Conservation (phyloP, 805 yeast species). For the Sungouiozyma ichnusensis region DNA sequence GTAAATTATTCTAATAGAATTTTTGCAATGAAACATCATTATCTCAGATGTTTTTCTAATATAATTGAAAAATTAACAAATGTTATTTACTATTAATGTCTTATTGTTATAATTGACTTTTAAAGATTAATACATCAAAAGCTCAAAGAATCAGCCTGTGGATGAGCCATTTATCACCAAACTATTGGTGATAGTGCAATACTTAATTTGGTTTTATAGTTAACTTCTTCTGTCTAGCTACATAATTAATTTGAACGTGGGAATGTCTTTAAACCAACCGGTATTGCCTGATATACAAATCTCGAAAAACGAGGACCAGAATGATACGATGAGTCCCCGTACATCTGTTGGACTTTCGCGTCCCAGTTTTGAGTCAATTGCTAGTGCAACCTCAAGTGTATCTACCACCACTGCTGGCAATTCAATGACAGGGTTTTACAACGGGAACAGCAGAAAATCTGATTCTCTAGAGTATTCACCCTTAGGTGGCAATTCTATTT, state of each 20-base stretch:
- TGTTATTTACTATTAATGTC: too few species aligned
- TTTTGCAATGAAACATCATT: too few species aligned
- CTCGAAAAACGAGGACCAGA: neutral
- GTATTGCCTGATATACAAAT: neutral
- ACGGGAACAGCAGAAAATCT: slow-evolving; percentile 5
- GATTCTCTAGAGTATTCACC: slow-evolving; percentile 29
- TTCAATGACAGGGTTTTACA: slow-evolving; percentile 3
- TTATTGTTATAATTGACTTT: neutral
- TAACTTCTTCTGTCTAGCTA: too few species aligned
- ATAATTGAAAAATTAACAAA: too few species aligned
- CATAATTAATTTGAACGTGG: too few species aligned
- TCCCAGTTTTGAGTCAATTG: slow-evolving; percentile 7
- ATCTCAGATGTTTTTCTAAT: too few species aligned
- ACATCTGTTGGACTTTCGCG: slow-evolving; percentile 1
- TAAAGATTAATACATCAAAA: neutral
- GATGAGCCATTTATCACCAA: neutral
- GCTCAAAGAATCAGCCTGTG: neutral
- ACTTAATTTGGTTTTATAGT: too few species aligned
- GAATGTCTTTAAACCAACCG: neutral
- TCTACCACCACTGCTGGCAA: slow-evolving; percentile 5
- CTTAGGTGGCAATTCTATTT: slow-evolving; percentile 49
- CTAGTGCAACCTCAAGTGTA: slow-evolving; percentile 3
- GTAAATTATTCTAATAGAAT: too few species aligned
- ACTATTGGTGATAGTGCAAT: neutral
- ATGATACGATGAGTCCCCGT: neutral